Base-by-base conservation (phyloP, 2,329 filamentous ascomycete genomes). In the Drechslerella dactyloides region DNA sequence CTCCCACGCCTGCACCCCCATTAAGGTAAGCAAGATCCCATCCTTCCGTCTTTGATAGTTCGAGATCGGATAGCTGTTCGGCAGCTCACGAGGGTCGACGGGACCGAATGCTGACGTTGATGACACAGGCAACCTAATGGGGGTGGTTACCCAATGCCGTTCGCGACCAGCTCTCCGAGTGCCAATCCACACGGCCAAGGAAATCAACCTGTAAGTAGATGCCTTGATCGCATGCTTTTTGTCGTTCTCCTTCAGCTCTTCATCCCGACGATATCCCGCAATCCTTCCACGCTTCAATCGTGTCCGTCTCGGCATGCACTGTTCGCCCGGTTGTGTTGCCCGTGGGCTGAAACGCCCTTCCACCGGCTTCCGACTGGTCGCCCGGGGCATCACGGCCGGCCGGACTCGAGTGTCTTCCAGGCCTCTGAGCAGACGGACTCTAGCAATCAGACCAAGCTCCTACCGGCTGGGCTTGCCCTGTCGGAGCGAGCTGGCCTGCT, bases 161-260 rank as follows among this genome's bases (percentile, higher is more conserved):
- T 76, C 55, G 83, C 85, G 76, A 87, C 85, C 74, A 85, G 86
- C 74, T 87, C 87, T 51, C 86, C 87, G 53, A 86, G 86, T 72
- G 85, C 85, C 44, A 88, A 87, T 44, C 79, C 78, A 51, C 86
- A 85, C 74, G 87, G 87, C 59, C 85, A 87, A 78, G 85, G 84
- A 74, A 84, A 83, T 76, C 83, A 83, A 75, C 84, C 84, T 78
- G 84, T 86, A 83, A 81, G 84, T 82, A 74, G 2, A 42, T 42
- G 15, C 37, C 4, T 4, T 42, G 13, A 37, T 46, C 17, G 11
- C 19, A 30, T 27, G 21, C 30, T 48, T n/a, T 44, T 15, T n/a
- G 17, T 11, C 27, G 11, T 11, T 54, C 8, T 11, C 35, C 27
- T 75, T 64, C 53, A 69, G 73, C 56, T 73, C 58, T 68, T 57